Conservation (phyloP, 345 rosid species). For the Laguncularia racemosa region DNA sequence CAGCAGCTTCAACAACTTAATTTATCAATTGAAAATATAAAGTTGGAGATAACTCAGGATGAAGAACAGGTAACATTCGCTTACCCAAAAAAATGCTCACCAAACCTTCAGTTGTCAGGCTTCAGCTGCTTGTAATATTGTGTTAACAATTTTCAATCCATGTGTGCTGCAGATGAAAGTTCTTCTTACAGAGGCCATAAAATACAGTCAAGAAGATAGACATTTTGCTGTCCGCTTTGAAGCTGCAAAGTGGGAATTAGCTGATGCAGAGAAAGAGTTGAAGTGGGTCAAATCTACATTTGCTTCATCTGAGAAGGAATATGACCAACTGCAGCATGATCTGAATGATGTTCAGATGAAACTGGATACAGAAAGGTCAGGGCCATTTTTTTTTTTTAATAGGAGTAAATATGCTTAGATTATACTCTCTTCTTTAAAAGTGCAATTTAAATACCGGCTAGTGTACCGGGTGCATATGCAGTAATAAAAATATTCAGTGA, state of each 20-base stretch:
- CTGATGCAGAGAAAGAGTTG: conserved; percentile 80
- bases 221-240: conserved; percentile 53
- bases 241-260: conserved; percentile 66
- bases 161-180: conserved; percentile 61
- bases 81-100: not conserved
- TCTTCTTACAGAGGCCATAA: conserved; percentile 53
- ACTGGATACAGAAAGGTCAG: conserved; percentile 63
- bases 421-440: too few species aligned
- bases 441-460: too few species aligned
- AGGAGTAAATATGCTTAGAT: too few species aligned
- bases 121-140: not conserved
- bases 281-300: conserved; percentile 73
- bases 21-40: conserved; percentile 46
- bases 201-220: conserved; percentile 63
- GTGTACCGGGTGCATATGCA: too few species aligned
- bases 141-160: not conserved
- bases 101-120: not conserved
- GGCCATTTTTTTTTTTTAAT: not conserved
- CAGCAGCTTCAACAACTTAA: conserved; percentile 75
- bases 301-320: conserved; percentile 72
- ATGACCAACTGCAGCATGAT: conserved; percentile 63
- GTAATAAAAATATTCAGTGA: too few species aligned
- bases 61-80: conserved; percentile 64
- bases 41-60: conserved; percentile 48
- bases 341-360: conserved; percentile 41